Conservation (phyloP, 306 rosid genomes). For the Quercus aquifolioides region DNA sequence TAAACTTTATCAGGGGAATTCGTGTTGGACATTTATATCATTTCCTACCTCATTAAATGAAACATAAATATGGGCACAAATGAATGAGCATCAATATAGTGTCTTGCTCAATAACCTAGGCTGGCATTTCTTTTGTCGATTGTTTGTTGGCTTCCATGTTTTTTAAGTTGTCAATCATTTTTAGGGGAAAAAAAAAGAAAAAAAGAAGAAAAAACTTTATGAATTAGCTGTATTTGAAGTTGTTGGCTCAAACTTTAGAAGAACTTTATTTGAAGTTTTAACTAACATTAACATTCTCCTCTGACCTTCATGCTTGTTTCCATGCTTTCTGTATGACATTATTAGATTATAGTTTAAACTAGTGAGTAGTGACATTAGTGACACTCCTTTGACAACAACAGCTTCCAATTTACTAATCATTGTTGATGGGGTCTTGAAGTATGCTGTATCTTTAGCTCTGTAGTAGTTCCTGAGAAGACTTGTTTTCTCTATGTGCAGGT, state of each 20-base stretch:
- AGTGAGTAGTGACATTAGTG: no score
- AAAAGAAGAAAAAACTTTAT: not conserved
- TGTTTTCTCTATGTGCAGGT: constrained; percentile 46
- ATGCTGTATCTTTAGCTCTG: not conserved
- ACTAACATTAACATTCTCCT: not conserved
- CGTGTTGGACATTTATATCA: not conserved
- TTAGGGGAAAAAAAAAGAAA: no score
- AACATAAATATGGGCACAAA: not conserved
- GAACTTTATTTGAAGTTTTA: constrained; percentile 3
- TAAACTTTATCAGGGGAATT: not conserved
- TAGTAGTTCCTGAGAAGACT: constrained; percentile 6
- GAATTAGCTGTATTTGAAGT: not conserved
- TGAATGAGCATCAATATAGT: not conserved
- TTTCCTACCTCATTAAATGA: not conserved
- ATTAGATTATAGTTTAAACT: not conserved
- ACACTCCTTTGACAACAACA: not conserved
- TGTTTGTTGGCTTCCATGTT: not conserved
- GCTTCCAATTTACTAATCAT: not conserved
- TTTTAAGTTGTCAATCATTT: not conserved
- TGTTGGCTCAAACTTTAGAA: not conserved
- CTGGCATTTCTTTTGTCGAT: not conserved
- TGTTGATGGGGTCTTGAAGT: not conserved
- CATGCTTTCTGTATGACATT: not conserved
- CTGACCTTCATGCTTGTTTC: constrained; percentile 8
- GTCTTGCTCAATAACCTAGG: not conserved